Evolutionary conservation across 106 monocot genomes (phyloP).

Genomic region (Dendrobium nobile): DNA sequence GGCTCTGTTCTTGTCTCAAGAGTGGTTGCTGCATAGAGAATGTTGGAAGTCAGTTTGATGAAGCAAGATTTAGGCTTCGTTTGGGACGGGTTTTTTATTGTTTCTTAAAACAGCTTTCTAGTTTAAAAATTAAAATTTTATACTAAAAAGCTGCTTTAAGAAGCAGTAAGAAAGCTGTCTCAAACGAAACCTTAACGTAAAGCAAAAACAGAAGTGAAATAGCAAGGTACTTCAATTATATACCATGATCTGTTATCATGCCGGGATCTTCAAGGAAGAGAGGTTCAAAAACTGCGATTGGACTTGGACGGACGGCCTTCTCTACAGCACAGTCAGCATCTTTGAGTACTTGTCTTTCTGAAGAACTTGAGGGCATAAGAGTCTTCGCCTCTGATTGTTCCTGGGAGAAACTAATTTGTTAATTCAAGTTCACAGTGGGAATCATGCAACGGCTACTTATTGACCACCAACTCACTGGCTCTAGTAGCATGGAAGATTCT

Average conservation of each 20-base stretch:
- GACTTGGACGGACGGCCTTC: slow-evolving; percentile 33
- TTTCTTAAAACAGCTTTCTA: too few relatives aligned
- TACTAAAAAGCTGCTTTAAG: too few relatives aligned
- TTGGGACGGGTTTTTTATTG: too few relatives aligned
- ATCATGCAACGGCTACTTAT: neutral
- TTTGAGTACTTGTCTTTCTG: slow-evolving; percentile 10
- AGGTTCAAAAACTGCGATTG: slow-evolving; percentile 45
- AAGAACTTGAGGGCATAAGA: slow-evolving; percentile 8
- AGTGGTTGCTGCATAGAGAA: neutral
- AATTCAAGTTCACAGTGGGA: neutral
- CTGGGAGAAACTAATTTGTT: slow-evolving; percentile 10
- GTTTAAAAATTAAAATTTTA: too few relatives aligned
- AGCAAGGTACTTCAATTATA: neutral
- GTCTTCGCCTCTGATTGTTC: slow-evolving; percentile 9
- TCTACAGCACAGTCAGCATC: slow-evolving; percentile 16
- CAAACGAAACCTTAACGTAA: neutral
- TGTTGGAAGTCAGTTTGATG: neutral
- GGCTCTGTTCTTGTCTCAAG: neutral
- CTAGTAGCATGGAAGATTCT: neutral
- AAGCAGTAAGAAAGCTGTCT: too few relatives aligned
- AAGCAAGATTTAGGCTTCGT: neutral
- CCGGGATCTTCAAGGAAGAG: slow-evolving; percentile 35
- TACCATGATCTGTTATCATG: neutral
- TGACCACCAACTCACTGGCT: slow-evolving; percentile 17
- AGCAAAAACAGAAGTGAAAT: neutral